Percentiles rank a stretch among this genome's conserved stretches.
These are phyloP conservation scores for Colletotrichum magnum DNA, from an alignment of 2,329 filamentous ascomycete genomes.

Conservation along the genomic window DNA sequence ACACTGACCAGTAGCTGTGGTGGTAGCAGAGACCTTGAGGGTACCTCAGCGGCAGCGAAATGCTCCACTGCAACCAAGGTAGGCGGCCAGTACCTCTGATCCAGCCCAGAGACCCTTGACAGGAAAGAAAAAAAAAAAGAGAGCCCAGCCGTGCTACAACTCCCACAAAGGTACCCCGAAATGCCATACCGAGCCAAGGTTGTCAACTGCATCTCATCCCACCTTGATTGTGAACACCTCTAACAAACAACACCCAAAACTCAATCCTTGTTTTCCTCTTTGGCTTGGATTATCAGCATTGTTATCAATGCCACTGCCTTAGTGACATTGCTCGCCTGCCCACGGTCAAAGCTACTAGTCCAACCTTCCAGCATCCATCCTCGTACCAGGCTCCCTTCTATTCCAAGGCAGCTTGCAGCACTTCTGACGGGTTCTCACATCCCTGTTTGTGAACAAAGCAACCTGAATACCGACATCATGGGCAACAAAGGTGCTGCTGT, in stretches of 20 bases:
- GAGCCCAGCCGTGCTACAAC: neutral
- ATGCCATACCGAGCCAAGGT: conserved; percentile 6
- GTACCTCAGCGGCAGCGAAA: neutral
- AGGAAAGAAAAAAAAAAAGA: conserved; percentile 1
- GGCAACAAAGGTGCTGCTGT: conserved; percentile 62
- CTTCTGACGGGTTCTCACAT: neutral
- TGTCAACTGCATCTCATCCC: conserved; percentile 33
- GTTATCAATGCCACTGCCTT: conserved; percentile 28
- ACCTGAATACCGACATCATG: conserved; percentile 53
- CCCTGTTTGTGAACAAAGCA: neutral
- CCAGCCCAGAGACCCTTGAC: neutral
- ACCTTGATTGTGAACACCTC: conserved; percentile 18
- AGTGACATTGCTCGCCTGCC: conserved; percentile 11
- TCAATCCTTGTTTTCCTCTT: neutral
- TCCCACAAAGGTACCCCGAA: conserved; percentile 14
- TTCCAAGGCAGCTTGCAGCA: conserved; percentile 5
- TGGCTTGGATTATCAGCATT: neutral
- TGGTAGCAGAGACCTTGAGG: neutral
- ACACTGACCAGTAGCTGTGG: conserved; percentile 20
- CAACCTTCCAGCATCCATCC: conserved; percentile 2
- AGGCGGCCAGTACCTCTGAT: neutral
- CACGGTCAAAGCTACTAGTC: conserved; percentile 19
- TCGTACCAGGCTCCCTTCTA: neutral
- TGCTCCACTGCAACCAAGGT: neutral
- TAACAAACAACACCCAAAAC: conserved; percentile 2